These are phyloP conservation scores for Rhizopus sp. DNA, from an alignment of 371 early-diverging fungal species.

Conservation along the genomic window DNA sequence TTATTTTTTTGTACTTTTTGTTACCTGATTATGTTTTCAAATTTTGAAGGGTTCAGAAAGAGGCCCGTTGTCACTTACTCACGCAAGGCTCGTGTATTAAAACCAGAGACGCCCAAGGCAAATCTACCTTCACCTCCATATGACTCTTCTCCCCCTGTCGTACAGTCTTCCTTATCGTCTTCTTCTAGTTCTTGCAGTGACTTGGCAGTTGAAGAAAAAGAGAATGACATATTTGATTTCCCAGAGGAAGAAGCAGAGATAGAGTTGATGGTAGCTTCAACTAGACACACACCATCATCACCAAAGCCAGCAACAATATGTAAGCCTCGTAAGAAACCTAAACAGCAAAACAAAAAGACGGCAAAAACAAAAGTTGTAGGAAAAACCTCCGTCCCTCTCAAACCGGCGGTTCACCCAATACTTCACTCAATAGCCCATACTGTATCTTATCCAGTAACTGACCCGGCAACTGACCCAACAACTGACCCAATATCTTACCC, in stretches of 20 bases:
- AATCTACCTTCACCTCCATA: neutral
- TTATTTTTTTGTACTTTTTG: neutral
- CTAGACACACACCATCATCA: conserved; percentile 1
- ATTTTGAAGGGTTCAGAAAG: neutral
- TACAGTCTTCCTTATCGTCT: neutral
- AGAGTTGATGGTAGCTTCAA: conserved; percentile 17
- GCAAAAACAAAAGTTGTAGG: neutral
- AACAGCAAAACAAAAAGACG: conserved; percentile 2
- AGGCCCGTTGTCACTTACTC: neutral
- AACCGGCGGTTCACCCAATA: too few species aligned
- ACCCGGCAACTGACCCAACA: too few species aligned
- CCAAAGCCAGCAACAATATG: conserved; percentile 1
- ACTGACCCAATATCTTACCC: too few species aligned
- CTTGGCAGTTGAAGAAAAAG: neutral
- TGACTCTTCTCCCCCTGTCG: neutral
- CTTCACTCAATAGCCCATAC: too few species aligned
- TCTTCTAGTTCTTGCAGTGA: conserved; percentile 5
- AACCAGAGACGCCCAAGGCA: neutral
- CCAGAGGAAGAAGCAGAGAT: conserved; percentile 14
- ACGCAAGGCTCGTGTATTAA: neutral
- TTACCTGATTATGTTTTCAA: conserved; percentile 1
- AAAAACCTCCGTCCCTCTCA: too few species aligned
- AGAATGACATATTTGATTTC: conserved; percentile 20
- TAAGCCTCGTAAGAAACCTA: conserved; percentile 1
- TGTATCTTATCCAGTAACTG: too few species aligned